These are phyloP conservation scores for Scheffersomyces segobiensis DNA, from an alignment of 1,139 yeast species.

Conservation along the genomic window DNA sequence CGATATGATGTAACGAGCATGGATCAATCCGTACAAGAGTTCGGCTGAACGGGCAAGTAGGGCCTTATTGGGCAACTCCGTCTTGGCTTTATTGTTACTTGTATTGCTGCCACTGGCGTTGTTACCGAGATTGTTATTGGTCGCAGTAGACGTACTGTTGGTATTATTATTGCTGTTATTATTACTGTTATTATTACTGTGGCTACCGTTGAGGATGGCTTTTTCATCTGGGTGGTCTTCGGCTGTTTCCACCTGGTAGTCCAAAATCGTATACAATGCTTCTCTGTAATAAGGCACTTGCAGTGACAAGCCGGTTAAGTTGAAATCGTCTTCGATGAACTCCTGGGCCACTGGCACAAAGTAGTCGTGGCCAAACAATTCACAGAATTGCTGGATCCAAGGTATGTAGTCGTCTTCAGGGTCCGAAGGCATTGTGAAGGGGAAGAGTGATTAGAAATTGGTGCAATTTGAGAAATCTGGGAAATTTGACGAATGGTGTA, in stretches of 20 bases:
- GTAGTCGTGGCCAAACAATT: slow-evolving; percentile 86
- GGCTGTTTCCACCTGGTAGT: slow-evolving; percentile 79
- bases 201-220: slow-evolving; percentile 13
- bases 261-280: slow-evolving; percentile 84
- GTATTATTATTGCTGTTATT: slow-evolving; percentile 5
- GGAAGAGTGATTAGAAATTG: not conserved
- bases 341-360: slow-evolving; percentile 92
- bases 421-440: slow-evolving; percentile 38
- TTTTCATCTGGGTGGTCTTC: slow-evolving; percentile 30
- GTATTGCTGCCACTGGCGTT: not conserved
- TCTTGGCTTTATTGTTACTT: slow-evolving; percentile 14
- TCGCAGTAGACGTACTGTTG: not conserved
- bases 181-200: slow-evolving; percentile 6
- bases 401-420: slow-evolving; percentile 67
- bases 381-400: slow-evolving; percentile 90
- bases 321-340: slow-evolving; percentile 94
- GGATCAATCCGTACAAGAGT: slow-evolving; percentile 87
- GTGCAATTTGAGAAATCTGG: not conserved
- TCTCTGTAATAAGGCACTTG: slow-evolving; percentile 90
- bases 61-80: slow-evolving; percentile 67
- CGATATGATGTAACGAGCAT: slow-evolving; percentile 86
- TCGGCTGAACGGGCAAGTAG: slow-evolving; percentile 89
- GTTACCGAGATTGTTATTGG: slow-evolving; percentile 1
- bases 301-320: slow-evolving; percentile 82
- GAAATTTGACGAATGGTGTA: not conserved